phyloP scores from a whole-genome alignment of 176 grass and related monocot species.

The Dactylis glomerata region DNA sequence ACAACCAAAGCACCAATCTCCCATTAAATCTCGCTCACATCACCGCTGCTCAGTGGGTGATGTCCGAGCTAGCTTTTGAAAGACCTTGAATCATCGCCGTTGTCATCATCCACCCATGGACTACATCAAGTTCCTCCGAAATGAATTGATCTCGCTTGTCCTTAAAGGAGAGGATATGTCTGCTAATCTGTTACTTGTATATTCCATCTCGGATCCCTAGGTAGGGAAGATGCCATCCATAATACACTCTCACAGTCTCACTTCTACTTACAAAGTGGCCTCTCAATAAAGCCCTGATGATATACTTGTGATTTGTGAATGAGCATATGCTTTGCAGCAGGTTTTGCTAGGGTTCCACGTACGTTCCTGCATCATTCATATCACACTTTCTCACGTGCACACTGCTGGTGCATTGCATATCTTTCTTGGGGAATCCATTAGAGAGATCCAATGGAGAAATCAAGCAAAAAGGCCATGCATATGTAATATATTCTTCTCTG shows the following conservation, averaged over 20 bases:
- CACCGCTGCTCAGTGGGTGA: neutral
- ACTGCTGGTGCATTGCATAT: neutral
- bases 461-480: constrained; percentile 7
- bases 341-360: neutral
- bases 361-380: neutral
- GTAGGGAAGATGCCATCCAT: constrained; percentile 3
- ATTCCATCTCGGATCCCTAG: constrained; percentile 23
- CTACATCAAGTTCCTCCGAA: neutral
- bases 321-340: neutral
- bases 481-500: neutral
- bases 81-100: neutral
- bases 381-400: constrained; percentile 17
- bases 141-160: neutral
- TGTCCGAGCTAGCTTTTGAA: neutral
- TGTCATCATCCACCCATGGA: neutral
- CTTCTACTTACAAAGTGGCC: neutral
- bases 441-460: neutral
- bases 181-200: neutral
- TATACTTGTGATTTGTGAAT: neutral
- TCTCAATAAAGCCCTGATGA: neutral
- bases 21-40: neutral
- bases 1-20: neutral
- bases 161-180: neutral
- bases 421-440: constrained; percentile 12
- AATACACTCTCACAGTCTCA: neutral